Base-by-base conservation (phyloP, 2,329 filamentous ascomycete species). In the Fusarium sp. region DNA sequence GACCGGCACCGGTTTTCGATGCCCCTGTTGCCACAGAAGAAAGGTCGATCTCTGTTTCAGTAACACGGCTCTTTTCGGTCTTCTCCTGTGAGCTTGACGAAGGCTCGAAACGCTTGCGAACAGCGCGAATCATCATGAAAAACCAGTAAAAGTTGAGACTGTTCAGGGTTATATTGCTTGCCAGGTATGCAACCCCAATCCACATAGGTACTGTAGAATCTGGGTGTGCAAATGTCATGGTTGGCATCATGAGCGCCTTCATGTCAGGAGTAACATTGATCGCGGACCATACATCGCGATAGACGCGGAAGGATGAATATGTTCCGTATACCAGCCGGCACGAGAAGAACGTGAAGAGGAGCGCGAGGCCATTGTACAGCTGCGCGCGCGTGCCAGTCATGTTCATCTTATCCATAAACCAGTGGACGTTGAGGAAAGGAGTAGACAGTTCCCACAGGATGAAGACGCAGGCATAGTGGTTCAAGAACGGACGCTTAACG, bases 401-500 rank as follows among this genome's bases (percentile, higher is more conserved):
- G 73, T 88, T 86, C 60, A 95, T 82, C 82, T 96, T 96, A 80
- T 96, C 93, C 79, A 91, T 92, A 82, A 96, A 96, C 93, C 93
- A 96, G 82, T 96, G 93, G 75, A 95, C 86, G 76, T 96, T 96
- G 58, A 96, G 85, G 78, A 96, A 94, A 9, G 92, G 92, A 6
- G 90, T 91, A 24, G 91, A 94, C 38, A 96, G 86, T 78, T 96
- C 93, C 86, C 94, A 96, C 59, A 96, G 89, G 73, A 96, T 92
- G 78, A 96, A 96, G 61, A 88, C 88, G 56, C 86, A 86, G 56
- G 87, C 91, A 78, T 96, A 96, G 82, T 89, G 94, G 81, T 95
- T 94, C 68, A 94, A 85, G 74, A 95, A 94, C 3, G 93, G 93
- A 62, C 91, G 86, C 92, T 96, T 75, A 28, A 34, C 32, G 66